These are phyloP conservation scores for Linum usitatissimum DNA, from an alignment of 345 rosid genomes.

Conservation along the genomic window DNA sequence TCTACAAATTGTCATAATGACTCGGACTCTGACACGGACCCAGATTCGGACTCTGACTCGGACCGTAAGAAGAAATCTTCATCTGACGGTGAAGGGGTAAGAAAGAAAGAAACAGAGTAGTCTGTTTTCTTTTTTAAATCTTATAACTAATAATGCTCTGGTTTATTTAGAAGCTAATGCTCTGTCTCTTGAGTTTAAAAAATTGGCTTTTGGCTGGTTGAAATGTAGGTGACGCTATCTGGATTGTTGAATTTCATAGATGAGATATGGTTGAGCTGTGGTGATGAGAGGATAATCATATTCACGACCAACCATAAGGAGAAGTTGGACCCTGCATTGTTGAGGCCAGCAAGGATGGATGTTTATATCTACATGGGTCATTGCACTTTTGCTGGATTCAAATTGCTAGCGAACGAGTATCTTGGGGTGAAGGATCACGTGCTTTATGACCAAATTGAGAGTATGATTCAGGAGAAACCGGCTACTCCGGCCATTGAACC, in stretches of 20 bases:
- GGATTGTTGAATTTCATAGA: conserved; percentile 3
- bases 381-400: not conserved
- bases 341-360: conserved; percentile 2
- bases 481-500: not conserved
- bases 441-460: not conserved
- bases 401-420: not conserved
- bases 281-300: conserved; percentile 1
- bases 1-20: not conserved
- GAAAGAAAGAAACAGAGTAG: too few relatives aligned
- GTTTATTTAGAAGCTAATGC: too few relatives aligned
- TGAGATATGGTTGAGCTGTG: conserved; percentile 2
- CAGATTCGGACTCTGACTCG: too few relatives aligned
- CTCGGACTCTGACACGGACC: too few relatives aligned
- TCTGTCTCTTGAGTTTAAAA: too few relatives aligned
- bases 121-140: too few relatives aligned
- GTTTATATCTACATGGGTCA: not conserved
- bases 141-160: too few relatives aligned
- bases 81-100: not conserved
- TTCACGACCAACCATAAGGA: conserved; percentile 3
- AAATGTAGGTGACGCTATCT: not conserved
- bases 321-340: not conserved
- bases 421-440: not conserved
- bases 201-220: too few relatives aligned
- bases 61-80: too few relatives aligned
- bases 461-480: not conserved